Conservation (phyloP, 2,329 filamentous ascomycete species). For the Calonectria pauciramosa region DNA sequence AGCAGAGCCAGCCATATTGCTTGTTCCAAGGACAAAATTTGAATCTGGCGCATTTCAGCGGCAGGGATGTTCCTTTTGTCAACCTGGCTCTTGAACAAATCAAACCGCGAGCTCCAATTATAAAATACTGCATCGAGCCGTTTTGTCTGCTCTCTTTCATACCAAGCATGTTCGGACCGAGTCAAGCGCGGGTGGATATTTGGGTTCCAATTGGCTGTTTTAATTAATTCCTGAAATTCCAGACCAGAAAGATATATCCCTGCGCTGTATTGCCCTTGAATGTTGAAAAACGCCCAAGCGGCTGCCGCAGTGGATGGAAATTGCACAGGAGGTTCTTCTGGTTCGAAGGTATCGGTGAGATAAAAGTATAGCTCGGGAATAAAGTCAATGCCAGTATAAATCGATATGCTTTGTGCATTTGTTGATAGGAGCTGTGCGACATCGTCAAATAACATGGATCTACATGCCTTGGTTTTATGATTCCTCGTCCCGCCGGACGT, state of each 20-base stretch:
- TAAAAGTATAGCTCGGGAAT: background rate
- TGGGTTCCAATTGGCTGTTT: too few relatives aligned
- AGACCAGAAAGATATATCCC: background rate
- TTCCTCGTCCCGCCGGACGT: too few relatives aligned
- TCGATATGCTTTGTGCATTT: background rate
- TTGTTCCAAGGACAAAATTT: background rate
- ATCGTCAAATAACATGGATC: background rate
- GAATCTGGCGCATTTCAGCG: background rate
- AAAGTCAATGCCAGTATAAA: background rate
- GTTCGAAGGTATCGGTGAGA: background rate
- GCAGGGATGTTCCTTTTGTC: background rate
- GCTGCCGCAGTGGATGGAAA: background rate
- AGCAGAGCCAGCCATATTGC: background rate
- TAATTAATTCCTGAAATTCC: background rate
- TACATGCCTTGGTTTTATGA: background rate
- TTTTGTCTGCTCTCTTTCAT: background rate
- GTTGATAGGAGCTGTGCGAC: background rate
- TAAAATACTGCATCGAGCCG: background rate
- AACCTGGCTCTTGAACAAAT: background rate
- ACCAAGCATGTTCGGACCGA: background rate
- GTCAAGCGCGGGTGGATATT: background rate
- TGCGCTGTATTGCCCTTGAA: background rate
- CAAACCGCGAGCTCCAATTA: background rate
- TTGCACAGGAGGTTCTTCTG: background rate
- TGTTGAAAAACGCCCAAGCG: background rate